Percentiles rank a stretch among this genome's conserved stretches.
Conservation (phyloP, 164 flowering plant species). For the Echeveria elegans region DNA sequence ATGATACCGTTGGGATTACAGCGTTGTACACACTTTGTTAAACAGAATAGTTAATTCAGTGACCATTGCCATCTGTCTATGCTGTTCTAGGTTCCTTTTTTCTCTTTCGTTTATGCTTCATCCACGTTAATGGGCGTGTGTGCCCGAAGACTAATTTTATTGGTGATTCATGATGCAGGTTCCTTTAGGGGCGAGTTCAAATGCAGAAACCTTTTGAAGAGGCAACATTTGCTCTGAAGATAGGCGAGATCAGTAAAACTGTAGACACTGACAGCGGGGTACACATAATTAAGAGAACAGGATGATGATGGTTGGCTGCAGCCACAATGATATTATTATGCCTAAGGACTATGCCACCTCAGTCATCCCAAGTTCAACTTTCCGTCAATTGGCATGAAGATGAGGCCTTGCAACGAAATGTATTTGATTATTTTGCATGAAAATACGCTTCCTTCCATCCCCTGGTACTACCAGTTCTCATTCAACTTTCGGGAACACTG, state of each 20-base stretch:
- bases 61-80: too few relatives aligned
- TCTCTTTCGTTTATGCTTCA: neutral
- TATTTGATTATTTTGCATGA: neutral
- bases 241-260: slow-evolving; percentile 87
- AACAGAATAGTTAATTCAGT: neutral
- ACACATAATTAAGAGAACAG: slow-evolving; percentile 83
- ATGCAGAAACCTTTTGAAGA: slow-evolving; percentile 99
- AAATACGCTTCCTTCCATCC: neutral
- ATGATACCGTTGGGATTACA: neutral
- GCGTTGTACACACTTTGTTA: neutral
- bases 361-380: neutral
- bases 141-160: neutral
- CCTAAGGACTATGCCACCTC: neutral
- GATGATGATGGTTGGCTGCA: slow-evolving; percentile 18
- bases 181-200: slow-evolving; percentile 74
- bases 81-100: too few relatives aligned
- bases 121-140: neutral
- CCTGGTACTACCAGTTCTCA: too few relatives aligned
- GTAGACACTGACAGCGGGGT: slow-evolving; percentile 94
- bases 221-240: slow-evolving; percentile 63
- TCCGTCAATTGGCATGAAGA: neutral
- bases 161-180: slow-evolving; percentile 34
- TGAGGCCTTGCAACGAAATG: neutral
- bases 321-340: neutral
- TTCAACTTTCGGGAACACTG: too few relatives aligned